Evolutionary conservation across 2,329 filamentous ascomycete genomes (phyloP), one percentile per base, ranked within the genome.

Genomic region (Amylocarpus encephaloides): DNA sequence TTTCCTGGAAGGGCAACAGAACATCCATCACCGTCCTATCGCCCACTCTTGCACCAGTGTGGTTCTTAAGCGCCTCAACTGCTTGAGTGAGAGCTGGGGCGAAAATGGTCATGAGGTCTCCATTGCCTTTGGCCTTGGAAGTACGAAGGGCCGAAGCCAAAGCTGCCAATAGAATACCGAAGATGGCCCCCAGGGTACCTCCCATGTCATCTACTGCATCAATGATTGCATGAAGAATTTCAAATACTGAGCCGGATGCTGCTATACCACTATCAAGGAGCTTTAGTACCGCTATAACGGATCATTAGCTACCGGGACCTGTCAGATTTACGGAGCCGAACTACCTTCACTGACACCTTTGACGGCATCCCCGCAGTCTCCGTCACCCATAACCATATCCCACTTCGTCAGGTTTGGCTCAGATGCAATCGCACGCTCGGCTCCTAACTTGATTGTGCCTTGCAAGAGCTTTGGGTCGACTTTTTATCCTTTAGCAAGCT

Each of bases 361-460:
- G 0, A 66, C 63, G 12, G 62, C 64, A 45, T 68, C 64, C 9
- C 64, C 65, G 44, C 64, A 66, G 49, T 66, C 64, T 9, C 65
- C 65, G 55, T 67, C 65, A 6, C 65, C 65, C 49, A 67, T 60
- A 3, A 65, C 45, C 33, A 63, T 65, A 60, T 79, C 77, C 59
- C 73, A 79, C 40, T 68, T 71, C 1, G 77, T 80, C 49, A 79
- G 68, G 41, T 75, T 71, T 6, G 75, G 73, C 56, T 80, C 77
- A 1, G 66, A 62, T 9, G 59, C 63, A 30, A 70, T 69, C 1
- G 66, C 67, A 9, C 68, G 57, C 19, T 67, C 52, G 49, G 65
- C 68, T 6, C 56, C 65, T n/a, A 56, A 46, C 5, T 62, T 56
- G 11, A 67, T 56, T 0, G 59, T 53, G 5, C 45, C 47, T n/a